Evolutionary conservation across 176 grass and related monocot genomes (phyloP).

Genomic region (Oryza australiensis): DNA sequence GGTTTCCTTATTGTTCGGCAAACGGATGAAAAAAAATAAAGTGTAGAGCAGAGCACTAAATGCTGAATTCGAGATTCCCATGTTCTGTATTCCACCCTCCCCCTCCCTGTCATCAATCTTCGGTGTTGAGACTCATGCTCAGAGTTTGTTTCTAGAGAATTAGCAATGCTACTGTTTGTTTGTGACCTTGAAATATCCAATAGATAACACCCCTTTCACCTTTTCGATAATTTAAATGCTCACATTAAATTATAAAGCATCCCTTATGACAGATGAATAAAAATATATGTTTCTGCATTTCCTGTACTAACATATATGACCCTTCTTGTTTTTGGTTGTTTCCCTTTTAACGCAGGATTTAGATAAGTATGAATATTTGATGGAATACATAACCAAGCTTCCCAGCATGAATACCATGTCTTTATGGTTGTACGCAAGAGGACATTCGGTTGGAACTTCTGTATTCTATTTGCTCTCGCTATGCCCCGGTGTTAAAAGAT

Average conservation of each 20-base stretch:
- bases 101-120: not conserved
- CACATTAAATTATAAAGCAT: not conserved
- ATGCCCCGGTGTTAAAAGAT: conserved; percentile 11
- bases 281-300: no score
- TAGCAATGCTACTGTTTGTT: not conserved
- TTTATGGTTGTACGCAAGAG: conserved; percentile 13
- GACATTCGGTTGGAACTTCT: conserved; percentile 30
- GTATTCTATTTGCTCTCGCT: conserved; percentile 23
- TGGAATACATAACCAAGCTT: conserved; percentile 23
- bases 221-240: not conserved
- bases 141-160: not conserved
- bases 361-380: conserved; percentile 1
- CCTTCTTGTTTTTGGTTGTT: not conserved
- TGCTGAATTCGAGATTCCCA: no score
- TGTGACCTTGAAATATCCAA: not conserved
- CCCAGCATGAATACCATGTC: conserved; percentile 17
- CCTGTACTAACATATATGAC: no score
- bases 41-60: no score
- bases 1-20: no score
- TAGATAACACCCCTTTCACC: not conserved
- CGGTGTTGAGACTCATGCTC: not conserved
- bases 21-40: no score
- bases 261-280: not conserved
- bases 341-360: conserved; percentile 20
- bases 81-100: no score